Percentiles rank a stretch among this genome's conserved stretches.
phyloP scores from a whole-genome alignment of 805 yeast genomes.

The Barnettozyma salicaria region DNA sequence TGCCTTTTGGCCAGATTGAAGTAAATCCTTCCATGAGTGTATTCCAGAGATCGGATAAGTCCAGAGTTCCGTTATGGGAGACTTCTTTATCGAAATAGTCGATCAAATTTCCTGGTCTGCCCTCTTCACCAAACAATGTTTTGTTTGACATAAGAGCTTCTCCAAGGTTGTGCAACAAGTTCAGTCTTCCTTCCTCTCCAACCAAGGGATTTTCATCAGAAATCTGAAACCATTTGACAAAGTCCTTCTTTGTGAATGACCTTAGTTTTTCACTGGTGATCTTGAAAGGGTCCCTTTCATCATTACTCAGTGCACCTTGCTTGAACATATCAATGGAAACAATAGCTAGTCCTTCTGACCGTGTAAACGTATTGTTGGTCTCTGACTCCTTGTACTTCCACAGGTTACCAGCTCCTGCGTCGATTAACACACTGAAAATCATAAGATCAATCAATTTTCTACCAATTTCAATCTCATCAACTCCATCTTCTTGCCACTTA shows the following conservation, averaged over 20 bases:
- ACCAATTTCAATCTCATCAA: conserved; percentile 40
- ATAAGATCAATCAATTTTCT: conserved; percentile 51
- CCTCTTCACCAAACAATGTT: conserved; percentile 41
- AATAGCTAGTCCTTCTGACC: conserved; percentile 63
- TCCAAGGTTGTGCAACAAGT: conserved; percentile 43
- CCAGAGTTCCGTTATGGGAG: conserved; percentile 25
- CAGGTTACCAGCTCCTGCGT: conserved; percentile 61
- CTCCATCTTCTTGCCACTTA: conserved; percentile 30
- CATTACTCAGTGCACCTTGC: conserved; percentile 40
- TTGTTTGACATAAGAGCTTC: conserved; percentile 34
- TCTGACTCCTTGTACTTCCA: conserved; percentile 45
- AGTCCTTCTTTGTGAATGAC: conserved; percentile 29
- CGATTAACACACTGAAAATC: conserved; percentile 54
- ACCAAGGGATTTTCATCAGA: conserved; percentile 40
- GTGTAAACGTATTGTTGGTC: conserved; percentile 27
- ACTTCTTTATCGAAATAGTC: conserved; percentile 37
- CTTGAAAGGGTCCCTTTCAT: conserved; percentile 30
- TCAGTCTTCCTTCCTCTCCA: conserved; percentile 50
- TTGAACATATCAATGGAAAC: conserved; percentile 52
- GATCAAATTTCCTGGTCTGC: conserved; percentile 48
- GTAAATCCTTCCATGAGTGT: conserved; percentile 49
- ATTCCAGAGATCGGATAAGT: conserved; percentile 46
- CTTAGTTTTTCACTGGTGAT: conserved; percentile 41
- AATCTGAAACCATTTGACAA: conserved; percentile 45
- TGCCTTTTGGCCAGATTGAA: conserved; percentile 58